Base-by-base conservation (phyloP, 352 stramenopile species). In the Phytophthora pinifolia region DNA sequence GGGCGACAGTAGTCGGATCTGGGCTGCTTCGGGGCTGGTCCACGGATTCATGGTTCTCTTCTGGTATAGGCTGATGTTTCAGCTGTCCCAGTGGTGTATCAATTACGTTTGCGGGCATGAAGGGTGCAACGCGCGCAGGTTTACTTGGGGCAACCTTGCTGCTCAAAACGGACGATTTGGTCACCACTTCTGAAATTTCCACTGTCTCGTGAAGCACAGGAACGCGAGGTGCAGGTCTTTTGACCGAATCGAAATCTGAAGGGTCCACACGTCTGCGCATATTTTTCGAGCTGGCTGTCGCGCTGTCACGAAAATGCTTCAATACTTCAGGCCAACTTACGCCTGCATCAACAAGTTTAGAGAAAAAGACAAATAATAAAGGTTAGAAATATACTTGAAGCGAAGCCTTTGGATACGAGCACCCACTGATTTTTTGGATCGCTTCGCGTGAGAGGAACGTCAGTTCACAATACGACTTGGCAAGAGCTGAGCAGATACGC, bases 401-500 rank as follows among this genome's bases (percentile, higher is more conserved):
- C 22, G 22, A 6, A 27, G 22, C 22, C 22, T 27, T 27, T 27
- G 22, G 0, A 25, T 7, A 47, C 13, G 31, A 27, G 8, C 7
- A 79, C 73, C 14, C 59, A 90, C 84, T 83, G 29, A 94, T 88
- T 62, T 87, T 79, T 30, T 71, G 58, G 35, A 92, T 89, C 0
- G 77, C 69, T 46, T 90, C 74, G 7, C 84, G 68, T 9, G 84
- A 94, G 12, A 94, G 56, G 61, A 94, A 94, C 5, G 79, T 88
- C 15, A 92, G 63, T 34, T 94, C 82, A 29, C 75, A 86, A 34
- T 89, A 94, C 8, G 79, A 79, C 46, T 81, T 88, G 3, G 83
- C 81, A 13, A 94, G 74, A 6, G 84, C 84, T 3, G 79, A 90
- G 49, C 78, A 91, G 33, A 94, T 86, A n/a, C 84, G 84, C 9